Evolutionary conservation across 768 basidiomycete genomes (phyloP), one percentile per base, ranked within the genome.

Genomic region (Termitomyces sp.): DNA sequence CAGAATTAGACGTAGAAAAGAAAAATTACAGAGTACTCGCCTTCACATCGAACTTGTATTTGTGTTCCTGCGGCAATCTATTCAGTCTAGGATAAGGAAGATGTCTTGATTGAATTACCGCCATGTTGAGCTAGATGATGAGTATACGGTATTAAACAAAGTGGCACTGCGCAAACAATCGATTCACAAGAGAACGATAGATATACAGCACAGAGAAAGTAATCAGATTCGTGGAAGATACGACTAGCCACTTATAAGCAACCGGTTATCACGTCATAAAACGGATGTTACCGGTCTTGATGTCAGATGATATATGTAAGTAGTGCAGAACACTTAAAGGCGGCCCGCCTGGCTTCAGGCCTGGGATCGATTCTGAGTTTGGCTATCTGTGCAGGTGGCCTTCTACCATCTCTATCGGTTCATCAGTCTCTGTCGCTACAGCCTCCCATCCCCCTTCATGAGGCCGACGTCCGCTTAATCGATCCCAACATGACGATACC

Each of bases 31-130:
- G 20, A n/a, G 14, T 20, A 61, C 67, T 20, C 63, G 89, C 91
- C 86, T 91, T 91, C 73, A 94, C 92, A 66, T 92, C 80, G 69
- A 92, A 93, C 71, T 87, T 81, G 76, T 93, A 94, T 57, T 80
- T 85, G 61, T 81, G 76, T 61, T 71, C 69, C 61, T 67, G 57
- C 23, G 35, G 23, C 32, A 50, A 40, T 60, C 53, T 58, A 48
- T 47, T 63, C 55, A 62, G 55, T 46, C 41, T n/a, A 6, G n/a
- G 50, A 35, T 23, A 48, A 14, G 10, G 14, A 47, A 28, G 10
- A n/a, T 51, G 26, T 32, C 38, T n/a, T 38, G 14, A 23, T 26
- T 30, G 56, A 36, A 28, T 56, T 48, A 61, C 60, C 56, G 59
- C 50, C 63, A 63, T 66, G 28, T 52, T 35, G n/a, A 52, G 16